A percentile compares a stretch with the other conserved stretches of the same genome.
These are phyloP conservation scores for Ambrosia trifida DNA, from an alignment of 129 eudicot genomes.

Conservation along the genomic window DNA sequence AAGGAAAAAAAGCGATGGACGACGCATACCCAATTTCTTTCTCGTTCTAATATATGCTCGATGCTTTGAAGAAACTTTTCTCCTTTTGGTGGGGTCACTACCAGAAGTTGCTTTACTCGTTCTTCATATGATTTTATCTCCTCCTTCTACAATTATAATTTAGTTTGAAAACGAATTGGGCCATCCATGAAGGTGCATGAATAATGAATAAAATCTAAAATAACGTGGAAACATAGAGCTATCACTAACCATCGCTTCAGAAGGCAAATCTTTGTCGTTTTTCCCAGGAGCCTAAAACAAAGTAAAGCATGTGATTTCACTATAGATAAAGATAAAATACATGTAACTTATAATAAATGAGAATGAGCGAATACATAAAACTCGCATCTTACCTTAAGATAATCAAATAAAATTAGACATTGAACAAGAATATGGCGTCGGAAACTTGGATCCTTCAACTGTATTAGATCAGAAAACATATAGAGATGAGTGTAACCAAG, in stretches of 20 bases:
- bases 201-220: background rate
- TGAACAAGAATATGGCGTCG: conserved; percentile 94
- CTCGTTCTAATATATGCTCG: conserved; percentile 93
- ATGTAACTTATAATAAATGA: too few relatives aligned
- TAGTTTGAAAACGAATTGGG: background rate
- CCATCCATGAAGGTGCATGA: background rate
- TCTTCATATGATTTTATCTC: conserved; percentile 80
- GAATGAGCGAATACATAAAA: background rate
- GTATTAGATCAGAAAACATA: conserved; percentile 16
- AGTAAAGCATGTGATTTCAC: background rate
- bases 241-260: conserved; percentile 78
- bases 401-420: conserved; percentile 85
- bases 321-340: background rate
- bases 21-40: conserved; percentile 80
- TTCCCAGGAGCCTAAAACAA: conserved; percentile 74
- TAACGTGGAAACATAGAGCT: background rate
- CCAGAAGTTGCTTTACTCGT: conserved; percentile 83
- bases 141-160: conserved; percentile 65
- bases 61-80: conserved; percentile 77
- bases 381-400: conserved; percentile 61
- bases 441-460: conserved; percentile 96
- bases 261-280: conserved; percentile 77
- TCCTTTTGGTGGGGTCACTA: conserved; percentile 83
- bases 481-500: conserved; percentile 13
- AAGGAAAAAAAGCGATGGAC: background rate